Base-by-base conservation (phyloP, 257 asterid genomes). In the Pogostemon cablin region DNA sequence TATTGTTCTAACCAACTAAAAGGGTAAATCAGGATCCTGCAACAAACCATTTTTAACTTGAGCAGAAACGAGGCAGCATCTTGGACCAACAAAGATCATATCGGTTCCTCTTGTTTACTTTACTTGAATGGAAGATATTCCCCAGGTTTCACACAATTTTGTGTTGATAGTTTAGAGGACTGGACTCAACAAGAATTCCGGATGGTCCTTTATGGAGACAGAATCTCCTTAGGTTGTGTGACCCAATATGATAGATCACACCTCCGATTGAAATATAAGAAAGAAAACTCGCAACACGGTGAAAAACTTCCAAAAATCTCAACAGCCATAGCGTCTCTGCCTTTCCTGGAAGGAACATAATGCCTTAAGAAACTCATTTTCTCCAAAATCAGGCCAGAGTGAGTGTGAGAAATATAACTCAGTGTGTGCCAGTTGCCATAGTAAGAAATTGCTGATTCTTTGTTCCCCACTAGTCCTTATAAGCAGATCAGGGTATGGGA, bases 341-440 rank as follows among this genome's bases (percentile, higher is more conserved):
- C 90, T 83, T 67, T 53, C 75, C 71, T 86, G 91, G 64, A 83
- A 85, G 15, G 88, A 84, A 42, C 37, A 11, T 47, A 88, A 60
- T 25, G 95, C 95, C 72, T 86, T 82, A 2, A 75, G 6, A 56
- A 88, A 81, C 66, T 86, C 90, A 0, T 71, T 67, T 64, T 84
- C 90, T 50, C 88, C 89, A 68, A 88, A 86, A 57, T 88, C 95
- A n/a, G 90, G 95, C 90, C 88, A 88, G 32, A 62, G 80, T 9
- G 84, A 72, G 60, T 72, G 25, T 3, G 81, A 52, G 64, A 88
- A 85, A 67, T 77, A 79, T 1, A 86, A 77, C 71, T 89, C 91
- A 8, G 91, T 76, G 63, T 83, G 88, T 12, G 93, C 93, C 65
- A 86, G 77, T 79, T 89, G 96, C 96, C 96, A 86, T 50, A 89